Evolutionary conservation across 768 basidiomycete genomes (phyloP).

Genomic region (Hypholoma fasciculare): DNA sequence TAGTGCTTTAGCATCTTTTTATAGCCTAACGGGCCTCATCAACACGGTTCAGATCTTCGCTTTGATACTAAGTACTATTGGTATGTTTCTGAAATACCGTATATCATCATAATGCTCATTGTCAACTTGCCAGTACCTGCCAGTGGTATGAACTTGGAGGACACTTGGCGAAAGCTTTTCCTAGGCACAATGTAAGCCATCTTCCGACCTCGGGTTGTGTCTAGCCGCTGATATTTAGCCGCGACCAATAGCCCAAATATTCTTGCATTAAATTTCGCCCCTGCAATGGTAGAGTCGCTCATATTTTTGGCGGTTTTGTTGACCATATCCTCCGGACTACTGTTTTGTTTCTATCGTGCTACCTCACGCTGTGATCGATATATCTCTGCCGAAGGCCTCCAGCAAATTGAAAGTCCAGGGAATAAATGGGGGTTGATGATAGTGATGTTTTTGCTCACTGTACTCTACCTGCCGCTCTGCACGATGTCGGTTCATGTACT

Average conservation of each 20-base stretch:
- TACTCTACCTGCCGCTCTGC: slow-evolving; percentile 75
- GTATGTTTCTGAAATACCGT: slow-evolving; percentile 30
- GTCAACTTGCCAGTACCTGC: slow-evolving; percentile 34
- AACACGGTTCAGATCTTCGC: slow-evolving; percentile 75
- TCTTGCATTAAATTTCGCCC: slow-evolving; percentile 71
- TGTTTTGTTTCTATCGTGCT: slow-evolving; percentile 59
- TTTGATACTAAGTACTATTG: slow-evolving; percentile 64
- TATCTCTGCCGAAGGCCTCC: slow-evolving; percentile 54
- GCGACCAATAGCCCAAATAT: slow-evolving; percentile 57
- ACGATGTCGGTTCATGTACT: slow-evolving; percentile 77
- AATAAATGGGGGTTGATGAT: slow-evolving; percentile 55
- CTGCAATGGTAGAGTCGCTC: slow-evolving; percentile 57
- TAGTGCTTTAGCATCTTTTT: slow-evolving; percentile 65
- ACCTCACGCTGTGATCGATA: slow-evolving; percentile 50
- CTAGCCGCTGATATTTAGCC: slow-evolving; percentile 8
- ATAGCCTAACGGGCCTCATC: slow-evolving; percentile 67
- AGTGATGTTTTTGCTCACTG: slow-evolving; percentile 63
- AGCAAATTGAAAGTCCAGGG: slow-evolving; percentile 39
- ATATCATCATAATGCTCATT: neutral
- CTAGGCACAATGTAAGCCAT: slow-evolving; percentile 64
- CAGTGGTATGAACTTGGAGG: slow-evolving; percentile 33
- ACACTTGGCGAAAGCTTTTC: slow-evolving; percentile 59
- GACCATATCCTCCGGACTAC: slow-evolving; percentile 47
- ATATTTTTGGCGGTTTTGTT: slow-evolving; percentile 62
- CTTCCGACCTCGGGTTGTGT: neutral